Base-by-base conservation (phyloP, 257 asterid species). In the Rubia yunnanensis region DNA sequence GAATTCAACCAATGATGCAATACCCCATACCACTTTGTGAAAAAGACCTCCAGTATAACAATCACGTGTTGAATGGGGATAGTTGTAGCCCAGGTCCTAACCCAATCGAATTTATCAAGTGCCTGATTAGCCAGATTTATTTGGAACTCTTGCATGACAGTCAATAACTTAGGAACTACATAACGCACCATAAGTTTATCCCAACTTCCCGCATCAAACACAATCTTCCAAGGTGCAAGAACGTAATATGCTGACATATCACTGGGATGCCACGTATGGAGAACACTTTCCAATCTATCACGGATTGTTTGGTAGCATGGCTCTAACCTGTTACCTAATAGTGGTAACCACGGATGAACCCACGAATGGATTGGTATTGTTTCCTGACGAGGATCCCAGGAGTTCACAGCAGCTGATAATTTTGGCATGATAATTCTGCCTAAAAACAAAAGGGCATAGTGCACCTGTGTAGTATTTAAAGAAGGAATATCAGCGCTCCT, bases 261-360 rank as follows among this genome's bases (percentile, higher is more conserved):
- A 63, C 85, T 87, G 9, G 97, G 96, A 74, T 89, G 91, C 98
- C 98, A 92, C 17, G 95, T 96, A 66, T 87, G 94, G 68, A 89
- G 92, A 72, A 89, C 97, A 32, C 84, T 85, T 24, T 88, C 92
- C 68, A 92, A 76, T 76, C 85, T 78, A 67, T 75, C 72, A 3
- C 91, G 87, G 60, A 92, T 92, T 9, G 91, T 89, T 78, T 83
- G 95, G 73, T 87, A 92, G 80, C 92, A 85, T 38, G 71, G 67
- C 73, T 88, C 98, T 46, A 92, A 72, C 78, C 82, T 85, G 71
- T 80, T 82, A 30, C 97, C 97, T 76, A 87, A 69, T 32, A 87
- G 72, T 13, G 89, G 97, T 63, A 89, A 71, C 98, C 98, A 92
- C 14, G 98, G 98, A 79, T 89, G 98, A 72, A 92, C 77, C 98